Evolutionary conservation across 176 grass and related monocot genomes (phyloP).

Genomic region (Eleusine indica): DNA sequence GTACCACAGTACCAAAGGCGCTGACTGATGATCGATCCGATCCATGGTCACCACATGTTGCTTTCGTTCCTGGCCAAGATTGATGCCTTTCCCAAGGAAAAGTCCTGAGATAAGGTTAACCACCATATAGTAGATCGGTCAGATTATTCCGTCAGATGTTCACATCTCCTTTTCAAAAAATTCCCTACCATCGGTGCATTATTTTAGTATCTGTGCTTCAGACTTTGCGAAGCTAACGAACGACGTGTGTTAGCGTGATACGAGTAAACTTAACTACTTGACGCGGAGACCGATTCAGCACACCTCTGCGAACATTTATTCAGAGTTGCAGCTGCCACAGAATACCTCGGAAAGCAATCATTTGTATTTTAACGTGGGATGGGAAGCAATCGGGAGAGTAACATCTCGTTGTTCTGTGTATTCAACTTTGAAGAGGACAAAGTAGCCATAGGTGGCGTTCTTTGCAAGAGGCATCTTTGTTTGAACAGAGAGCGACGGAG

Average conservation of each 20-base stretch:
- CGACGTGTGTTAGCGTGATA: not conserved
- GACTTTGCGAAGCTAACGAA: slow-evolving; percentile 1
- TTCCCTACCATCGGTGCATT: not conserved
- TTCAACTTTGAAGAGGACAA: not conserved
- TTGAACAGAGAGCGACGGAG: not conserved
- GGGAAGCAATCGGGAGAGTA: not conserved
- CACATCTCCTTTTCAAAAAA: not conserved
- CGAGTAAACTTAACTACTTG: not conserved
- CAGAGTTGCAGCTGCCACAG: not conserved
- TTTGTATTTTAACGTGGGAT: not conserved
- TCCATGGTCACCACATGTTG: slow-evolving; percentile 15
- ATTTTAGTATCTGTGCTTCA: not conserved
- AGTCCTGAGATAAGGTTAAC: slow-evolving; percentile 32
- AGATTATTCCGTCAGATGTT: slow-evolving; percentile 48
- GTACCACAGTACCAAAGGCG: not conserved
- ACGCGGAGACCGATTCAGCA: not conserved
- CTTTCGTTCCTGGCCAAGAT: slow-evolving; percentile 26
- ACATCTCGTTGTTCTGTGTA: not conserved
- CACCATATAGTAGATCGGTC: not conserved
- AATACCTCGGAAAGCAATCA: not conserved
- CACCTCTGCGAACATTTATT: not conserved
- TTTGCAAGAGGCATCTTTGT: not conserved
- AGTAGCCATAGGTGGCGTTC: not conserved
- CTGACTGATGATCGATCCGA: slow-evolving; percentile 4
- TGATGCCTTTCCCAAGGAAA: slow-evolving; percentile 29